Evolutionary conservation across 176 grass and related monocot species (phyloP), one percentile per base, ranked within the genome.

Genomic region (Lolium perenne): DNA sequence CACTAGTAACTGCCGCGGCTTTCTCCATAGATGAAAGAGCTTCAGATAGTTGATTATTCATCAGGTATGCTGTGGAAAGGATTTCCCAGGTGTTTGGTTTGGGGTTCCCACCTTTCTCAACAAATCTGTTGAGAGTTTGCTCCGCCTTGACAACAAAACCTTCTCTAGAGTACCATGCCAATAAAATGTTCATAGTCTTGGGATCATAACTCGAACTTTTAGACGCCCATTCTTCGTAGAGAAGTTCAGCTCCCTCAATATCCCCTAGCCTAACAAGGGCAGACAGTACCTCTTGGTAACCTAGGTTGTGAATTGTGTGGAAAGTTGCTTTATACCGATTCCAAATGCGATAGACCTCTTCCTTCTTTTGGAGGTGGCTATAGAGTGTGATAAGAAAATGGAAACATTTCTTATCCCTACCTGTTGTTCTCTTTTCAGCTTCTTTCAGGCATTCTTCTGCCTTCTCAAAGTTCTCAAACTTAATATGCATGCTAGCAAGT

Each of bases 311-410:
- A 83, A 92, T 91, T 76, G 68, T 82, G 41, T 74, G 81, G 83
- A 98, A 98, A 79, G 80, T 94, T 78, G 90, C 89, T 83, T 94
- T 98, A 25, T 98, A 98, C 96, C 90, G 92, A 66, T 88, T 98
- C 96, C 96, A 98, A 70, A 94, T 86, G 22, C 88, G 90, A 82
- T 94, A 98, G 22, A 95, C 78, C 57, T 98, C 93, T 88, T 95
- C 96, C 57, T 84, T 91, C 88, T 89, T 98, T 26, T 82, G 90
- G 71, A 98, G 92, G 54, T 78, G 89, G 38, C 88, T 88, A 87
- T 98, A 95, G 17, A 95, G 88, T 32, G 78, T 89, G 45, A 98
- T 87, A 78, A 98, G 87, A 86, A 89, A 94, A 86, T 94, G 83
- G 89, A 95, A 98, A 78, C 93, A 85, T 77, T 63, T 88, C 61